Conservation (phyloP, 2,329 filamentous ascomycete genomes). For the Tetracladium maxilliforme region DNA sequence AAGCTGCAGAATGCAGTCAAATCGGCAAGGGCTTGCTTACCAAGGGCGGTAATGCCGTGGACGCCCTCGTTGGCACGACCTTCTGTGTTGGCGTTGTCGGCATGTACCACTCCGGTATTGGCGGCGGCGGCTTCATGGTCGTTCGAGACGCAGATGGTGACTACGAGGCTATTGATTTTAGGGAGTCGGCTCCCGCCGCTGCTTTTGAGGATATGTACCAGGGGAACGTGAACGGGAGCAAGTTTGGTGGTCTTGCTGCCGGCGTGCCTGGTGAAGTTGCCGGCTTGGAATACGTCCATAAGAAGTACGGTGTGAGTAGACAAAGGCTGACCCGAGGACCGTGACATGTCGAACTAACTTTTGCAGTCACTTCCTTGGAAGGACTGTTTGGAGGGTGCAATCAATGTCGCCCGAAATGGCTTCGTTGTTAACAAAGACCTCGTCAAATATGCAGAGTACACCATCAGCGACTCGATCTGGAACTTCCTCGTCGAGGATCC, state of each 20-base stretch:
- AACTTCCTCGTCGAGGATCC: slow-evolving; percentile 48
- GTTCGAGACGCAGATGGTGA: slow-evolving; percentile 57
- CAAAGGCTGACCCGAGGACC: background rate
- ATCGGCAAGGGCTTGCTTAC: too few species aligned
- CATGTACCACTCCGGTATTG: slow-evolving; percentile 73
- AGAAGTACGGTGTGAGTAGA: slow-evolving; percentile 44
- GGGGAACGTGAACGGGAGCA: slow-evolving; percentile 49
- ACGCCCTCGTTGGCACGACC: slow-evolving; percentile 59
- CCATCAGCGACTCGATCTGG: slow-evolving; percentile 39
- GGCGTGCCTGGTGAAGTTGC: slow-evolving; percentile 62
- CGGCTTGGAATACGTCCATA: slow-evolving; percentile 67
- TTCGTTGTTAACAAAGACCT: slow-evolving; percentile 57
- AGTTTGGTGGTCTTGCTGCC: slow-evolving; percentile 58
- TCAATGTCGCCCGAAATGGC: slow-evolving; percentile 57
- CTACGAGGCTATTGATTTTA: slow-evolving; percentile 81
- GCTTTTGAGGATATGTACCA: slow-evolving; percentile 77
- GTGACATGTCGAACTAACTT: slow-evolving; percentile 1
- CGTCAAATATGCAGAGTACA: slow-evolving; percentile 54
- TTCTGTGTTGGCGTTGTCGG: slow-evolving; percentile 63
- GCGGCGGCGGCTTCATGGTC: slow-evolving; percentile 83
- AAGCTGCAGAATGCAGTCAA: too few species aligned
- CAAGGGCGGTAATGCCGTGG: slow-evolving; percentile 67
- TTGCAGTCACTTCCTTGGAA: slow-evolving; percentile 49
- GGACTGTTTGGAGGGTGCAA: slow-evolving; percentile 57
- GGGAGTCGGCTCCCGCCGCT: slow-evolving; percentile 73